phyloP scores from a whole-genome alignment of 2,329 filamentous ascomycete genomes.

The Sporothrix euskadiensis region DNA sequence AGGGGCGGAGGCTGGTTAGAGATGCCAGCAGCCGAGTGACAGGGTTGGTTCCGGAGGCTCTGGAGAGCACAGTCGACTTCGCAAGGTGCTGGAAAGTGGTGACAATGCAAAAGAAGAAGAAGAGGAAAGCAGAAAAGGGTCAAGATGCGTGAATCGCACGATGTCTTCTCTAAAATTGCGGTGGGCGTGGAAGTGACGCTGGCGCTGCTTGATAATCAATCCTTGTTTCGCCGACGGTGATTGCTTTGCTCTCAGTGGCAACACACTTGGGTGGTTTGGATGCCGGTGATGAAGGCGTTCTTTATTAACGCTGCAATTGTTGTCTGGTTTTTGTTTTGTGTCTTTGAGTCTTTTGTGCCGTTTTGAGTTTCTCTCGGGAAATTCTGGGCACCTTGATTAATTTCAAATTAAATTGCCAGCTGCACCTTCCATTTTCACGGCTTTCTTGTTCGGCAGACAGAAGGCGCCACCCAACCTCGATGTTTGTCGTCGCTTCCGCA shows the following conservation, averaged over 20 bases:
- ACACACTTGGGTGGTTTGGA: neutral
- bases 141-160: neutral
- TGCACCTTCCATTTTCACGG: neutral
- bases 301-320: neutral
- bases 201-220: constrained; percentile 24
- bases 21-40: neutral
- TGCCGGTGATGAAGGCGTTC: neutral
- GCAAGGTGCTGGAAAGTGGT: neutral
- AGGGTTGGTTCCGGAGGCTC: neutral
- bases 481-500: constrained; percentile 13
- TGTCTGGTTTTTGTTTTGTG: neutral
- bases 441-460: constrained; percentile 3
- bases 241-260: neutral
- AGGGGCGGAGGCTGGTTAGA: constrained; percentile 9
- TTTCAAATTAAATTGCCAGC: neutral
- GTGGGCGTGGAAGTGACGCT: neutral
- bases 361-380: neutral
- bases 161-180: neutral
- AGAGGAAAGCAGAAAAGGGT: neutral
- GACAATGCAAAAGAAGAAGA: neutral
- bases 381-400: constrained; percentile 1
- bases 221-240: neutral
- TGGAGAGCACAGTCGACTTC: neutral
- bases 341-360: neutral
- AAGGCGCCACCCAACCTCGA: constrained; percentile 16